phyloP scores from a whole-genome alignment of 805 yeast species.

The Cyberlindnera mississippiensis region DNA sequence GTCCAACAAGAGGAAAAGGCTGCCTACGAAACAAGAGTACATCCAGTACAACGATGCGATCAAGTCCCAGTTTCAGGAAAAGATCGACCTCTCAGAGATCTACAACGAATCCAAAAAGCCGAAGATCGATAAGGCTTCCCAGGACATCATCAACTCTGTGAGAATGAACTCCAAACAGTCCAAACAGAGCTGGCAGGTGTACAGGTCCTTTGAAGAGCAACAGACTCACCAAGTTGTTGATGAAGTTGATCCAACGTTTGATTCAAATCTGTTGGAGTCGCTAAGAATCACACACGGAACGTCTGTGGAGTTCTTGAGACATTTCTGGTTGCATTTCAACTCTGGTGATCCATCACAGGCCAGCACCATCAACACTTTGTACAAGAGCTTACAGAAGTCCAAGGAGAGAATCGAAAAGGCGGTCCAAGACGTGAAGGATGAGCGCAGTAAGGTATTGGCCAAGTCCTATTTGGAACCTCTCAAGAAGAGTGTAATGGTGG shows the following conservation, averaged over 20 bases:
- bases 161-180: slow-evolving; percentile 52
- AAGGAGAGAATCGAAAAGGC: slow-evolving; percentile 40
- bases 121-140: slow-evolving; percentile 39
- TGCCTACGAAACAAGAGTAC: slow-evolving; percentile 24
- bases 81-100: slow-evolving; percentile 30
- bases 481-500: slow-evolving; percentile 40
- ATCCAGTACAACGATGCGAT: slow-evolving; percentile 19
- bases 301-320: slow-evolving; percentile 69
- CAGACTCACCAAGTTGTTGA: slow-evolving; percentile 25
- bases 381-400: slow-evolving; percentile 46
- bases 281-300: slow-evolving; percentile 65
- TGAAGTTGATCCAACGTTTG: slow-evolving; percentile 32
- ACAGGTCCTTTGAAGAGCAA: slow-evolving; percentile 24
- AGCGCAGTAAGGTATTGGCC: slow-evolving; percentile 26
- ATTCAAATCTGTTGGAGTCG: slow-evolving; percentile 40
- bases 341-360: slow-evolving; percentile 46
- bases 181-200: slow-evolving; percentile 40
- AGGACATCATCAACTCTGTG: slow-evolving; percentile 44
- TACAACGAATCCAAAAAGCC: slow-evolving; percentile 25
- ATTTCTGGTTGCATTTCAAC: slow-evolving; percentile 66
- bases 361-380: slow-evolving; percentile 40
- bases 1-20: slow-evolving; percentile 14
- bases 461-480: slow-evolving; percentile 40
- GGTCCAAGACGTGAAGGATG: slow-evolving; percentile 29
- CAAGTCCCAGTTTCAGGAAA: slow-evolving; percentile 15